A percentile compares a stretch with the other conserved stretches of the same genome.
Evolutionary conservation across 768 basidiomycete species (phyloP).

Genomic region (Suillus decipiens): DNA sequence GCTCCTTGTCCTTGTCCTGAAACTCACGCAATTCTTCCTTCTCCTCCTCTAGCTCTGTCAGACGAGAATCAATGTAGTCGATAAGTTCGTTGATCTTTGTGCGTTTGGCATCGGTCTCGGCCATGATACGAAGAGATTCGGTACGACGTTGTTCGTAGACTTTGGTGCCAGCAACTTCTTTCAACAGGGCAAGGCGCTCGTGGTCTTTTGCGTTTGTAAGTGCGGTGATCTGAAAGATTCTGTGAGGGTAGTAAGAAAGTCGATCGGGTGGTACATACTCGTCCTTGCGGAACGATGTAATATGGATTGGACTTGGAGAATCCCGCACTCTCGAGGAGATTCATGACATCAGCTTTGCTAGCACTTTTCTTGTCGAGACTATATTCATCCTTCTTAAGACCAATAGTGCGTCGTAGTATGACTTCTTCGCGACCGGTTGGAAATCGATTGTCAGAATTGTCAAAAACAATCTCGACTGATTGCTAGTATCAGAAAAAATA

Average conservation of each 20-base stretch:
- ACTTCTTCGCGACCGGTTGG: slow-evolving; percentile 89
- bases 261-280: slow-evolving; percentile 53
- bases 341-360: slow-evolving; percentile 97
- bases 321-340: slow-evolving; percentile 92
- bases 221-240: slow-evolving; percentile 73
- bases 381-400: slow-evolving; percentile 98
- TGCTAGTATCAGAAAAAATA: slow-evolving; percentile 4
- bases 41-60: slow-evolving; percentile 94
- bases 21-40: slow-evolving; percentile 98
- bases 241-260: slow-evolving; percentile 12
- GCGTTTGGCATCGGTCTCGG: slow-evolving; percentile 92
- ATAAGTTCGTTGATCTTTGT: slow-evolving; percentile 89
- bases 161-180: slow-evolving; percentile 97
- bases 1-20: slow-evolving; percentile 92
- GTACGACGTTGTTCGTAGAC: slow-evolving; percentile 94
- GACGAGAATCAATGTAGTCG: slow-evolving; percentile 86
- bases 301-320: slow-evolving; percentile 99
- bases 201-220: slow-evolving; percentile 97
- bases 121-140: slow-evolving; percentile 95
- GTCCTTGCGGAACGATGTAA: slow-evolving; percentile 97
- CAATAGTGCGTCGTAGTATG: slow-evolving; percentile 90
- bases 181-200: slow-evolving; percentile 90
- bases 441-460: slow-evolving; percentile 92
- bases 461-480: slow-evolving; percentile 90
- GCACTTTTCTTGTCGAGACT: slow-evolving; percentile 94